Conservation (phyloP, 805 yeast species). For the Huiozyma naganishii region DNA sequence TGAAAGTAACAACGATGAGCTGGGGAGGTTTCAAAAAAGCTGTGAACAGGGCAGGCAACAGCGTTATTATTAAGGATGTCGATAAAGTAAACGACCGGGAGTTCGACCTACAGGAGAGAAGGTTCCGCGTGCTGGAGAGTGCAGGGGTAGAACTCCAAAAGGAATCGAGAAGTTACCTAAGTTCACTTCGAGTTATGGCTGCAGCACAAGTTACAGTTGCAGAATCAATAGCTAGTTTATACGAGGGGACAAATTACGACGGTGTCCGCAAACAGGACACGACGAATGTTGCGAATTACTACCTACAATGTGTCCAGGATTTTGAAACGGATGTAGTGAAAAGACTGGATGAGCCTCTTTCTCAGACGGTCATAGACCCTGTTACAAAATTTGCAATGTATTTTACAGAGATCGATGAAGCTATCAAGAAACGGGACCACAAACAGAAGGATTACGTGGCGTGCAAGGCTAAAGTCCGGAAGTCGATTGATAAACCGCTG, state of each 20-base stretch:
- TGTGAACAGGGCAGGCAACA: slow-evolving; percentile 80
- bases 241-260: slow-evolving; percentile 57
- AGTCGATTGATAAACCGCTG: slow-evolving; percentile 70
- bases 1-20: slow-evolving; percentile 42
- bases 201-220: slow-evolving; percentile 77
- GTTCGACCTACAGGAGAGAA: slow-evolving; percentile 79
- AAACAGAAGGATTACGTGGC: slow-evolving; percentile 71
- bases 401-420: slow-evolving; percentile 66
- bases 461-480: slow-evolving; percentile 68
- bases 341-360: slow-evolving; percentile 73
- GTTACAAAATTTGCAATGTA: slow-evolving; percentile 57
- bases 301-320: slow-evolving; percentile 61
- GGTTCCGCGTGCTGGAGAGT: slow-evolving; percentile 59
- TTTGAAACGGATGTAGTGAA: slow-evolving; percentile 71
- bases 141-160: slow-evolving; percentile 60
- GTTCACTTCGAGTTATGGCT: slow-evolving; percentile 68
- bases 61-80: slow-evolving; percentile 44
- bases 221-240: slow-evolving; percentile 63
- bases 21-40: slow-evolving; percentile 98
- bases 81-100: slow-evolving; percentile 74
- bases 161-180: slow-evolving; percentile 69
- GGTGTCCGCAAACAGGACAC: slow-evolving; percentile 32
- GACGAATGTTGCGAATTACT: slow-evolving; percentile 50
- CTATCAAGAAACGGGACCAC: slow-evolving; percentile 66
- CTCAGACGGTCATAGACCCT: slow-evolving; percentile 74